Evolutionary conservation across 345 rosid genomes (phyloP).

Genomic region (Dipteronia dyeriana): DNA sequence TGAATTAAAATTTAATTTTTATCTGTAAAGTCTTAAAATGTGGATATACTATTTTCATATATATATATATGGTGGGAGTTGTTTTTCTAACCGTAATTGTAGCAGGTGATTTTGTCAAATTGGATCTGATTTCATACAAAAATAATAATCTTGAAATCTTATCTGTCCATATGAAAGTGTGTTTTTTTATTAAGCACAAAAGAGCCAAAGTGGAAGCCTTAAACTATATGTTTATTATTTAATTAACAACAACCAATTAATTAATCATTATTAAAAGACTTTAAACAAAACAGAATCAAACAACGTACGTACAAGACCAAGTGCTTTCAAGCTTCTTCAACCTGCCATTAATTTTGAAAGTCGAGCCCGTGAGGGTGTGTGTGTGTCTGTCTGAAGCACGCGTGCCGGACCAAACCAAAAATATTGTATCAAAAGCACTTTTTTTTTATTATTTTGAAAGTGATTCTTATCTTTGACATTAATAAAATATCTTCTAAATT

Average conservation of each 20-base stretch:
- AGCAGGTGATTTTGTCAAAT: too few species aligned
- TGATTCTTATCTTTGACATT: constrained; percentile 6
- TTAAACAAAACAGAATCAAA: not conserved
- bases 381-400: not conserved
- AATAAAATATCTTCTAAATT: not conserved
- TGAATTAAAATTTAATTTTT: too few species aligned
- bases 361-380: constrained; percentile 2
- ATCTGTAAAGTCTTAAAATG: too few species aligned
- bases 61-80: too few species aligned
- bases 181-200: constrained; percentile 5
- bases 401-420: not conserved
- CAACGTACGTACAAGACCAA: too few species aligned
- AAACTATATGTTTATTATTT: not conserved
- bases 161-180: too few species aligned
- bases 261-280: not conserved
- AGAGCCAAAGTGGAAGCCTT: not conserved
- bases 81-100: too few species aligned
- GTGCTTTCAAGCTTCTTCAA: too few species aligned
- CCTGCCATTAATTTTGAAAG: not conserved
- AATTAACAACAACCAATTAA: not conserved
- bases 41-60: too few species aligned
- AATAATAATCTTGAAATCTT: too few species aligned
- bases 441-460: not conserved
- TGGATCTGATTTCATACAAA: too few species aligned
- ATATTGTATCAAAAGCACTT: not conserved